Evolutionary conservation across 768 basidiomycete species (phyloP), one percentile per base, ranked within the genome.

Genomic region (Dioszegia aurantiaca): DNA sequence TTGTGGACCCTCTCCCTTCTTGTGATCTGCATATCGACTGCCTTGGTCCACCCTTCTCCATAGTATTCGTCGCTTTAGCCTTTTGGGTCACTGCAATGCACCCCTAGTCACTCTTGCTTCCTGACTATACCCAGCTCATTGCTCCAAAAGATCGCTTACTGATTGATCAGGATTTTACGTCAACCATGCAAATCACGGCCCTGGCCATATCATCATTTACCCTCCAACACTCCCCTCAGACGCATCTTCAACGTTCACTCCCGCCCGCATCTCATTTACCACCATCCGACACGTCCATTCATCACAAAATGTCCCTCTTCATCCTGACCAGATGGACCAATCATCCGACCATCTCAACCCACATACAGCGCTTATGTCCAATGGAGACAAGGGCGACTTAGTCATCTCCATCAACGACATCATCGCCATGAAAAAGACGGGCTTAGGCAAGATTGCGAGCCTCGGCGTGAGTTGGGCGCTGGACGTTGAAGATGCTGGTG

Each of bases 201-300:
- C 62, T 6, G 65, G 65, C 3, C 65, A 67, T 41, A 36, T 67
- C 12, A 55, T 67, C 41, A 47, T 67, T 26, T 56, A 67, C 42
- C 65, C 65, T 46, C 51, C 51, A 1, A 41, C 51, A 10, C 37
- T 53, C 19, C 46, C 46, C 14, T 16, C 30, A 5, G 17, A 26
- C 3, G 3, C 46, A 10, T 39, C 55, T 4, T 6, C 36, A 17
- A 36, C 23, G 17, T 61, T 55, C 58, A 54, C 60, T 2, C 61
- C 64, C 6, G 65, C 61, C 11, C 33, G 59, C 12, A 41, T 67
- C 39, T 30, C 21, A 0, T 60, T 67, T 46, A 63, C 65, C 17
- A 67, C 65, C 23, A 41, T 63, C 23, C 58, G 62, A 0, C 41
- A 41, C n/a, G 39, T 48, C 16, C 33, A 36, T 12, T 17, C 58